phyloP scores from a whole-genome alignment of 768 basidiomycete species.

The Rhizopogon vinicolor region DNA sequence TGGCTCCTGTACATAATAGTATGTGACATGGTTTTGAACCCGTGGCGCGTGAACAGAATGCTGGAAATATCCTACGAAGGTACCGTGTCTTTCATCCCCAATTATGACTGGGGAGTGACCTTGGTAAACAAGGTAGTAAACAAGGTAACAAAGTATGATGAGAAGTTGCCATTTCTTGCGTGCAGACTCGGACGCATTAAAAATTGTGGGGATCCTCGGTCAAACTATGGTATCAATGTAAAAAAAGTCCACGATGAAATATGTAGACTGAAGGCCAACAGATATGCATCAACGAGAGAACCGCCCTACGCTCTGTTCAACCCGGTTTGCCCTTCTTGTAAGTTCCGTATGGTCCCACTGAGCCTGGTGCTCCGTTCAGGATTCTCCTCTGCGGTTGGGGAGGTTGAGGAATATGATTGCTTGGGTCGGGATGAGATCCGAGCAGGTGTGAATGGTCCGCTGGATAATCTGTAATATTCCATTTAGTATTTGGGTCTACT shows the following conservation, averaged over 20 bases:
- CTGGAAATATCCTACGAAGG: too few species aligned
- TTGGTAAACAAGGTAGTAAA: too few species aligned
- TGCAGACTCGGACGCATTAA: not conserved
- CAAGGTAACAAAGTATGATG: too few species aligned
- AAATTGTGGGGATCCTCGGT: not conserved
- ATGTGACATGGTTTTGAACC: too few species aligned
- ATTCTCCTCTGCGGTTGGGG: constrained; percentile 17
- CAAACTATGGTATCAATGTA: not conserved
- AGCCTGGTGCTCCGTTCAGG: constrained; percentile 30
- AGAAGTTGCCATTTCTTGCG: not conserved
- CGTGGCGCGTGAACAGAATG: too few species aligned
- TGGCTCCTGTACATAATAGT: too few species aligned
- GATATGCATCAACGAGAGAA: not conserved
- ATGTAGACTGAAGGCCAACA: not conserved
- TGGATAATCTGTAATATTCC: constrained; percentile 5
- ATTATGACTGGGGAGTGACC: too few species aligned
- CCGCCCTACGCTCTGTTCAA: not conserved
- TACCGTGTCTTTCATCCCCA: too few species aligned
- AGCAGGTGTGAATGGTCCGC: constrained; percentile 12
- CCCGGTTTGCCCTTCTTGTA: constrained; percentile 23
- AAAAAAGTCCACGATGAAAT: not conserved
- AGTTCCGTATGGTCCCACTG: constrained; percentile 40
- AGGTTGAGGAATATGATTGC: not conserved
- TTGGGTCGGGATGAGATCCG: constrained; percentile 10
- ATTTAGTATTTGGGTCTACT: not conserved